Conservation (phyloP, 805 yeast genomes). For the Cyberlindnera lachancei region DNA sequence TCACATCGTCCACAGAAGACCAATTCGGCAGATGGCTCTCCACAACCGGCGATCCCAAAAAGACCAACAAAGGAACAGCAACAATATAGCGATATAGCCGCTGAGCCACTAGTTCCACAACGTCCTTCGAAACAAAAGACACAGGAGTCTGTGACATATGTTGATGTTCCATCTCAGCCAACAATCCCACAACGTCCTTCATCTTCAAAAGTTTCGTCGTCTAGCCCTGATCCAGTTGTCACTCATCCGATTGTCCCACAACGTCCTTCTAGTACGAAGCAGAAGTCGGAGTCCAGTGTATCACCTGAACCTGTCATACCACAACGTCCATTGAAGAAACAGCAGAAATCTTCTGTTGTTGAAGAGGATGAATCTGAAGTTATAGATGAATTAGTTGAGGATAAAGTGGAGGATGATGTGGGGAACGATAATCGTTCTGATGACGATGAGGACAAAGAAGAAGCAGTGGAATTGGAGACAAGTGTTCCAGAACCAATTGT, state of each 20-base stretch:
- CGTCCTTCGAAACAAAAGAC: slow-evolving; percentile 6
- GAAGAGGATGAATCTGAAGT: background rate
- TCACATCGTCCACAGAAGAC: too few species aligned
- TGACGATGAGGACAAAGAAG: background rate
- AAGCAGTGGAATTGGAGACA: background rate
- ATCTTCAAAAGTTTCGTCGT: too few species aligned
- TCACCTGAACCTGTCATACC: slow-evolving; percentile 5
- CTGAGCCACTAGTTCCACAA: slow-evolving; percentile 8
- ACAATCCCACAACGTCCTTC: slow-evolving; percentile 8
- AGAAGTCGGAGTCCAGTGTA: background rate
- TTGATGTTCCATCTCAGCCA: too few species aligned
- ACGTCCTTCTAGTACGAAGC: slow-evolving; percentile 5
- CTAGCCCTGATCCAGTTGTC: background rate
- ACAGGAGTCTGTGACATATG: slow-evolving; percentile 1
- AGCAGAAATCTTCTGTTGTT: background rate
- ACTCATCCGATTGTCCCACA: slow-evolving; percentile 7
- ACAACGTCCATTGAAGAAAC: slow-evolving; percentile 6
- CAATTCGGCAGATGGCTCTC: too few species aligned
- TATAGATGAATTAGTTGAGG: background rate
- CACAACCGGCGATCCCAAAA: too few species aligned
- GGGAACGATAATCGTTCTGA: background rate
- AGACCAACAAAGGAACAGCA: slow-evolving; percentile 9
- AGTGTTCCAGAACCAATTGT: background rate
- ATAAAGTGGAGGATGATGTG: background rate
- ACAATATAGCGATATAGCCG: too few species aligned